Conservation (phyloP, 495 filamentous ascomycete species). For the Hyaloscypha variabilis region DNA sequence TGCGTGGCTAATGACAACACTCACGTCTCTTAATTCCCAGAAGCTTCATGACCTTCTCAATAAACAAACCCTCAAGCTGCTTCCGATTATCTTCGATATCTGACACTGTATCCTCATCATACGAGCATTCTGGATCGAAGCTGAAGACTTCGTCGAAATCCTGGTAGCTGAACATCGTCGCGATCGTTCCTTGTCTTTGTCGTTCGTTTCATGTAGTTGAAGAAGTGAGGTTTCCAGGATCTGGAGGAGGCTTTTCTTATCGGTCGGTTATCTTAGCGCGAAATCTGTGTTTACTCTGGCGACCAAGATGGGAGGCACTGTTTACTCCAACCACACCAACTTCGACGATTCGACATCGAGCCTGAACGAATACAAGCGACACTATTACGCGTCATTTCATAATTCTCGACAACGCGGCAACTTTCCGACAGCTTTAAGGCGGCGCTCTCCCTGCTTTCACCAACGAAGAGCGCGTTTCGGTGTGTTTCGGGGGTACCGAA, state of each 20-base stretch:
- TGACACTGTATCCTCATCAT: slow-evolving; percentile 57
- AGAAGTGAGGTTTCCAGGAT: background rate
- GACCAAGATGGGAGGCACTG: background rate
- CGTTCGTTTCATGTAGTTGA: background rate
- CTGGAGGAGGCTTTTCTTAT: slow-evolving; percentile 12
- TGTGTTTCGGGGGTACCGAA: background rate
- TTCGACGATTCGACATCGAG: background rate
- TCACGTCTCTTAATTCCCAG: slow-evolving; percentile 70
- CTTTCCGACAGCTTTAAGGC: background rate
- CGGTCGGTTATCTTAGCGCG: slow-evolving; percentile 24
- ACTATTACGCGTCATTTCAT: slow-evolving; percentile 11
- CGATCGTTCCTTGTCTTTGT: background rate
- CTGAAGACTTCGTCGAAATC: slow-evolving; percentile 68
- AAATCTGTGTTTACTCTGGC: background rate
- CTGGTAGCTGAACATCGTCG: slow-evolving; percentile 40
- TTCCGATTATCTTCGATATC: slow-evolving; percentile 65
- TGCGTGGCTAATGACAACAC: background rate
- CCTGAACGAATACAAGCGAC: background rate
- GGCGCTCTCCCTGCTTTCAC: background rate
- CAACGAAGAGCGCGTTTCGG: background rate
- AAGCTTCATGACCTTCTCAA: slow-evolving; percentile 71
- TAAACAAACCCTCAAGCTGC: slow-evolving; percentile 68
- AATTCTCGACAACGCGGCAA: background rate
- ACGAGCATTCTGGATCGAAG: slow-evolving; percentile 62
- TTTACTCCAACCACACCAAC: slow-evolving; percentile 15